A percentile compares a stretch with the other conserved stretches of the same genome.
These are phyloP conservation scores for Rubroboletus satanas DNA, from an alignment of 768 basidiomycete species.

Conservation along the genomic window DNA sequence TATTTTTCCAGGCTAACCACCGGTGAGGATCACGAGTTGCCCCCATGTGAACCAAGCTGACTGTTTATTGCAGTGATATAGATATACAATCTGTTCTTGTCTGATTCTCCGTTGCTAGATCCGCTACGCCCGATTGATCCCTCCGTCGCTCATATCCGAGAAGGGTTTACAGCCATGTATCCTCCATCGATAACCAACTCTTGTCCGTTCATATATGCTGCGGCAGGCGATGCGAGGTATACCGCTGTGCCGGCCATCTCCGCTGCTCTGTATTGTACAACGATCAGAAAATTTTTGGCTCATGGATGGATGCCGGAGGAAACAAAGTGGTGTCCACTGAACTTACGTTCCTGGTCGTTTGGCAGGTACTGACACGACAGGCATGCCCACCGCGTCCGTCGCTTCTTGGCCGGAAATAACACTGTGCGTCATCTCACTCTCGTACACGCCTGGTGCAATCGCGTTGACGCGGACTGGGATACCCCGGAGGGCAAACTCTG, in stretches of 20 bases:
- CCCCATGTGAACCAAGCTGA: neutral
- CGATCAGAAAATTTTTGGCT: conserved; percentile 2
- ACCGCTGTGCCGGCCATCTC: conserved; percentile 79
- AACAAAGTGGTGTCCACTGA: conserved; percentile 12
- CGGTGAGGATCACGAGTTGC: neutral
- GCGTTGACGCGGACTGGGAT: conserved; percentile 70
- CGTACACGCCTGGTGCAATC: conserved; percentile 72
- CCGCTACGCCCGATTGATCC: neutral
- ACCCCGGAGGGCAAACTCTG: conserved; percentile 67
- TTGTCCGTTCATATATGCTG: conserved; percentile 74
- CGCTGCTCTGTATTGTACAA: conserved; percentile 41
- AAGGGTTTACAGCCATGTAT: conserved; percentile 68
- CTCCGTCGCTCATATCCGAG: conserved; percentile 32
- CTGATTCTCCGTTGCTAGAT: neutral
- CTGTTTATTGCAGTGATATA: neutral
- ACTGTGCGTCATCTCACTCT: conserved; percentile 69
- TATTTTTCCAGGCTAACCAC: neutral
- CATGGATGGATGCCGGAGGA: neutral
- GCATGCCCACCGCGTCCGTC: conserved; percentile 54
- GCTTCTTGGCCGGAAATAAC: conserved; percentile 43
- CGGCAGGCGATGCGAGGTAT: conserved; percentile 70
- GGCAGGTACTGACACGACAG: conserved; percentile 58
- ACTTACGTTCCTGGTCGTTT: conserved; percentile 64
- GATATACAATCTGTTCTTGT: neutral
- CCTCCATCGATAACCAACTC: conserved; percentile 78